Base-by-base conservation (phyloP, 768 basidiomycete genomes). In the Mycena metata region DNA sequence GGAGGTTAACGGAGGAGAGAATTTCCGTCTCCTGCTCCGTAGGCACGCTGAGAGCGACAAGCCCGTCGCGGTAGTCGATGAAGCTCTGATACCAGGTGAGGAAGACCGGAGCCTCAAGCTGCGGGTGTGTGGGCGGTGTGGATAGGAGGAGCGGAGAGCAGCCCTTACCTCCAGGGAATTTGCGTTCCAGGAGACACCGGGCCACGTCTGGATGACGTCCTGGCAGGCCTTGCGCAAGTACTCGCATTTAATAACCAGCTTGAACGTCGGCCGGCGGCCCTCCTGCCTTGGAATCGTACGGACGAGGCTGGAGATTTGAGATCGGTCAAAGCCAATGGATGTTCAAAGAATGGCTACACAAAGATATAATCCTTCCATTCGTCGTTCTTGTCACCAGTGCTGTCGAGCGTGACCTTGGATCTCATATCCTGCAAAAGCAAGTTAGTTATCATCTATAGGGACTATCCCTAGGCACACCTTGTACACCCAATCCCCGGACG, bases 401-500 rank as follows among this genome's bases (percentile, higher is more conserved):
- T 76, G 74, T 90, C 89, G 15, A 87, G 82, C 0, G 80, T 81
- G 55, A 88, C 82, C 69, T 85, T 86, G 0, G 88, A 82, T 67
- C 81, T 86, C 70, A 84, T 88, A 76, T 86, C 87, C 85, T 87
- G 66, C 15, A 64, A 35, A 12, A 30, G 30, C 7, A 33, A n/a
- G 17, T 58, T 49, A 43, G 70, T 17, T 6, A 49, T 11, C 26
- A 24, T 8, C 39, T 26, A 66, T 45, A 61, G n/a, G 49, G 1
- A 24, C 30, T 8, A 49, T 11, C 3, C 23, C 11, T 24, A 47
- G 6, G 60, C 78, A 26, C 74, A 86, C 86, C 70, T 79, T 78
- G 72, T 90, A 89, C 77, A 87, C 88, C 88, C 88, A 89, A n/a
- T 76, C 74, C 73, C 84, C 87, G 41, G 80, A 80, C 88, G 88